Conservation (phyloP, 2,329 filamentous ascomycete species). For the Colletotrichum sp. region DNA sequence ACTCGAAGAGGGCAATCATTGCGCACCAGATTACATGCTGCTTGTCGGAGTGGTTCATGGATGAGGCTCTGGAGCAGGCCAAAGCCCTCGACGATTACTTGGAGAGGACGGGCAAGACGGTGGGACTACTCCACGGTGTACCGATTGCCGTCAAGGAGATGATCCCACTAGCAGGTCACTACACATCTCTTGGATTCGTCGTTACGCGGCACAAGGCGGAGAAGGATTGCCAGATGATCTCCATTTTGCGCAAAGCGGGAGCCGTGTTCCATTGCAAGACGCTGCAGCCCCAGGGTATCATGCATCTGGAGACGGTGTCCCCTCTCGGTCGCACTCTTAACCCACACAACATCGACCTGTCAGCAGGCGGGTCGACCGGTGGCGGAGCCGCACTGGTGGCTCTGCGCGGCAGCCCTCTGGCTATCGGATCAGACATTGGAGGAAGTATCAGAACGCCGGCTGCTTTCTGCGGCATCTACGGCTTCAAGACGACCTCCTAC, state of each 20-base stretch:
- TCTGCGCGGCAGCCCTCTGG: slow-evolving; percentile 42
- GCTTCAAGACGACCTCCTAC: slow-evolving; percentile 25
- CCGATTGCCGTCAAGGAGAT: slow-evolving; percentile 61
- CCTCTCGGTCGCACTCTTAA: slow-evolving; percentile 67
- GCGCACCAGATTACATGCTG: slow-evolving; percentile 36
- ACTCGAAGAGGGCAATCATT: slow-evolving; percentile 31
- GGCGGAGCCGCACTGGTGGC: slow-evolving; percentile 51
- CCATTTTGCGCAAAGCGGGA: slow-evolving; percentile 60
- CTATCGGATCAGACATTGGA: slow-evolving; percentile 46
- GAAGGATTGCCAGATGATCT: slow-evolving; percentile 60
- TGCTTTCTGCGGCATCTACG: slow-evolving; percentile 35
- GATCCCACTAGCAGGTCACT: slow-evolving; percentile 56
- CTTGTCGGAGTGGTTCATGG: slow-evolving; percentile 52
- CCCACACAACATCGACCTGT: slow-evolving; percentile 63
- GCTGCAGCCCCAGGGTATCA: slow-evolving; percentile 66
- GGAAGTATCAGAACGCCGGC: slow-evolving; percentile 43
- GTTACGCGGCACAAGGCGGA: slow-evolving; percentile 51
- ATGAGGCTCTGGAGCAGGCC: slow-evolving; percentile 32
- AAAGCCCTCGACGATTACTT: slow-evolving; percentile 46
- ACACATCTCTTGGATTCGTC: slow-evolving; percentile 57
- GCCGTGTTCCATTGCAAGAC: slow-evolving; percentile 72
- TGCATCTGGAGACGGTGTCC: slow-evolving; percentile 63
- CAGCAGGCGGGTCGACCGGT: slow-evolving; percentile 68
- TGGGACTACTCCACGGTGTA: slow-evolving; percentile 64
- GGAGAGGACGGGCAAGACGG: slow-evolving; percentile 38